Percentiles rank a stretch among this genome's conserved stretches.
phyloP scores from a whole-genome alignment of 768 basidiomycete species.

The Daedaleopsis sinensis region DNA sequence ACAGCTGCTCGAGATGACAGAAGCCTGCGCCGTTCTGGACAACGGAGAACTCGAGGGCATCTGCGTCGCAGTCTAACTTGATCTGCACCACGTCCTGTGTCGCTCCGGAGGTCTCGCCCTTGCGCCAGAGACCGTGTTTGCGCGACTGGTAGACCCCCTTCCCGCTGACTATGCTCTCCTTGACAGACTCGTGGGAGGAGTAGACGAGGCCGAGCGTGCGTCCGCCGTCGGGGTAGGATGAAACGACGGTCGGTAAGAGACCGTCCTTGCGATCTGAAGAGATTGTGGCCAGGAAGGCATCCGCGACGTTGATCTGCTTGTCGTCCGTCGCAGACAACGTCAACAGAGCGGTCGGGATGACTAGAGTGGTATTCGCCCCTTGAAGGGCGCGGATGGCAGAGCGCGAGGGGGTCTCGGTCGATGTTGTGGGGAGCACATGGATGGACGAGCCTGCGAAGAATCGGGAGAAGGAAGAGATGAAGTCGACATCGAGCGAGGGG shows the following conservation, averaged over 20 bases:
- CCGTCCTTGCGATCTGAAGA: constrained; percentile 89
- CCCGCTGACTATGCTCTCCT: constrained; percentile 84
- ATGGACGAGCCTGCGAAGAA: constrained; percentile 71
- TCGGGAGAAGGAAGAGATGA: constrained; percentile 74
- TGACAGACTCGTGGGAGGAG: constrained; percentile 85
- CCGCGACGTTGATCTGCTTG: constrained; percentile 70
- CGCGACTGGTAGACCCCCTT: constrained; percentile 96
- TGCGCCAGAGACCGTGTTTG: constrained; percentile 94
- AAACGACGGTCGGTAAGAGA: constrained; percentile 91
- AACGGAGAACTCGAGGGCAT: constrained; percentile 90
- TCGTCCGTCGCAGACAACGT: constrained; percentile 57
- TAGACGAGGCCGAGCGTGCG: constrained; percentile 92
- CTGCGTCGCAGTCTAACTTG: constrained; percentile 88
- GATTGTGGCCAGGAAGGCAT: constrained; percentile 84
- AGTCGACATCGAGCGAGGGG: constrained; percentile 68
- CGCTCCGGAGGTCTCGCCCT: constrained; percentile 95
- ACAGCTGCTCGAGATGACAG: constrained; percentile 85
- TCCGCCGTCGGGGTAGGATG: constrained; percentile 65
- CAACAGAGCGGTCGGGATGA: constrained; percentile 74
- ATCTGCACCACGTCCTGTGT: constrained; percentile 87
- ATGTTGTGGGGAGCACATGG: constrained; percentile 55
- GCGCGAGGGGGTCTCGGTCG: constrained; percentile 54
- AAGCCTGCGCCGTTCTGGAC: constrained; percentile 90
- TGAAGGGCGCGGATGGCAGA: constrained; percentile 63
- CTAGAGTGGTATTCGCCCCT: constrained; percentile 61